Conservation (phyloP, 345 rosid species). For the Eucalyptus brandiana region DNA sequence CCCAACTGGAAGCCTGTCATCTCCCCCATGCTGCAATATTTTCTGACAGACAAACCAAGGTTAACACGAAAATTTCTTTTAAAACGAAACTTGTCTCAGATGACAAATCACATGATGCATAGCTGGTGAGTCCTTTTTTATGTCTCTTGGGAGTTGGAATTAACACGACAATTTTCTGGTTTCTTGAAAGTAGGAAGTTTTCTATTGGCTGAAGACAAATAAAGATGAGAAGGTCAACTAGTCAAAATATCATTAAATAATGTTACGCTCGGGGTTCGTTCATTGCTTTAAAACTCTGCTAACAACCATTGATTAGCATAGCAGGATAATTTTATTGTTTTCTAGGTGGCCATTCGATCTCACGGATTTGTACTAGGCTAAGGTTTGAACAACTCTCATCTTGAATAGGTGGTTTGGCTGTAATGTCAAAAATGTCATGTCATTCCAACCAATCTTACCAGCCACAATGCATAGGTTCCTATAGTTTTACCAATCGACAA, state of each 20-base stretch:
- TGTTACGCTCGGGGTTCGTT: neutral
- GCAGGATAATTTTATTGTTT: neutral
- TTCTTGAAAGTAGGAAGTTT: neutral
- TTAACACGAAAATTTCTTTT: neutral
- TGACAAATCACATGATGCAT: neutral
- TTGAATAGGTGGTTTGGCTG: neutral
- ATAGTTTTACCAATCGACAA: neutral
- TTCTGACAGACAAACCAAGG: neutral
- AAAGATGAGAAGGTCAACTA: neutral
- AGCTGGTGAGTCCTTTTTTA: neutral
- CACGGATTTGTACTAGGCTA: neutral
- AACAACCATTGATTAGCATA: neutral
- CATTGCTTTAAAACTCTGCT: neutral
- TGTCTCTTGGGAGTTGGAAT: neutral
- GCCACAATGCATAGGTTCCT: neutral
- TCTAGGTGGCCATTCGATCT: neutral
- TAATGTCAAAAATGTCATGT: neutral
- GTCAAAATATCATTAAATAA: neutral
- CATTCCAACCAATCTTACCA: neutral
- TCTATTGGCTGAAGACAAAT: neutral
- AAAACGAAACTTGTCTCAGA: neutral
- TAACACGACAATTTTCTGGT: neutral
- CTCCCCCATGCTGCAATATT: conserved; percentile 55
- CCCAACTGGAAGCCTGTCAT: conserved; percentile 83
- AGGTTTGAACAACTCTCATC: neutral